Conservation (phyloP, 805 yeast species). For the Cyberlindnera americana region DNA sequence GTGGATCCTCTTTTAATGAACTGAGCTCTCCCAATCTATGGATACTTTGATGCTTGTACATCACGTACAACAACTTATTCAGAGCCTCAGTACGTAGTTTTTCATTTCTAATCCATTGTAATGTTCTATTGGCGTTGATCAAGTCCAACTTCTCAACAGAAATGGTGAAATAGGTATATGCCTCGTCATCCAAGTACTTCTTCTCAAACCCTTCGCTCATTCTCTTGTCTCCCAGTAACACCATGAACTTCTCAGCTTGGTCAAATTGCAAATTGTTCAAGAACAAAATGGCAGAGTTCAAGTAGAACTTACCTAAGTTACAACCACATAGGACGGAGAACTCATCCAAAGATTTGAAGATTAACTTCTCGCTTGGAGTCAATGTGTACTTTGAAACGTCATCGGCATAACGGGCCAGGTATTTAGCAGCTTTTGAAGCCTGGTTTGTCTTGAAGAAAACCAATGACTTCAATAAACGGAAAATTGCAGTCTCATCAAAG, state of each 20-base stretch:
- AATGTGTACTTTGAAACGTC: constrained; percentile 27
- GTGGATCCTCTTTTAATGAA: constrained; percentile 39
- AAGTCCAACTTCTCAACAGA: constrained; percentile 31
- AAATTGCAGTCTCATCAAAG: constrained; percentile 19
- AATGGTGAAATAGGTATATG: constrained; percentile 24
- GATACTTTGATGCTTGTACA: constrained; percentile 39
- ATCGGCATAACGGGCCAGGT: constrained; percentile 29
- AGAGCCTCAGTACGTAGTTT: constrained; percentile 24
- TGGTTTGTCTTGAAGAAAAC: constrained; percentile 25
- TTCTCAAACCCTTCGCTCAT: constrained; percentile 21
- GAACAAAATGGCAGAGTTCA: constrained; percentile 36
- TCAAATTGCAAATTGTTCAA: constrained; percentile 29
- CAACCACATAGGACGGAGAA: constrained; percentile 27
- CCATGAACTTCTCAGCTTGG: constrained; percentile 35
- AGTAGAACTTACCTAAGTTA: constrained; percentile 35
- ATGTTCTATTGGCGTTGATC: constrained; percentile 33
- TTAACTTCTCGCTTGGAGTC: constrained; percentile 20
- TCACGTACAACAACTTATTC: constrained; percentile 34
- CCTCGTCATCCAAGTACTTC: constrained; percentile 23
- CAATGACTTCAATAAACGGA: constrained; percentile 22
- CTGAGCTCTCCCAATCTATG: constrained; percentile 39
- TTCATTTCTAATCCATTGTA: constrained; percentile 24
- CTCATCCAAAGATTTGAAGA: constrained; percentile 23
- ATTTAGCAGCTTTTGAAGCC: constrained; percentile 29
- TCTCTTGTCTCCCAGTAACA: constrained; percentile 23